These are phyloP conservation scores for Lablab purpureus DNA, from an alignment of 306 rosid genomes.

Conservation along the genomic window DNA sequence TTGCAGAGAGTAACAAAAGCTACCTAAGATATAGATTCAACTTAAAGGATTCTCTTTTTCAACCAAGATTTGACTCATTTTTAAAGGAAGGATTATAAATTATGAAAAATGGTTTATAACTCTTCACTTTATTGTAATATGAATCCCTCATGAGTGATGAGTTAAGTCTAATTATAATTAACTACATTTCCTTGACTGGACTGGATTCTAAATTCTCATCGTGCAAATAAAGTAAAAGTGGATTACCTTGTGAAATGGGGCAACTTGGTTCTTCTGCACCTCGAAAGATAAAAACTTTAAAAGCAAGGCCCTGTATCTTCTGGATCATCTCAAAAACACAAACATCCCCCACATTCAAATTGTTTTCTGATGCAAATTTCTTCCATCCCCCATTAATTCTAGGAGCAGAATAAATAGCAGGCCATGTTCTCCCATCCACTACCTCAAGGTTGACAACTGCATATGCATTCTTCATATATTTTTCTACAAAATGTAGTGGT, in stretches of 20 bases:
- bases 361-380: conserved; percentile 43
- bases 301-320: neutral
- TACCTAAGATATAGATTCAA: neutral
- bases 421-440: conserved; percentile 11
- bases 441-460: neutral
- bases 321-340: conserved; percentile 23
- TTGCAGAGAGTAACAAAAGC: neutral
- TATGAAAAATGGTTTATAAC: neutral
- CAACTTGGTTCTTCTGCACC: neutral
- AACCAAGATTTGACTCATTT: neutral
- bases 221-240: neutral
- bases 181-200: neutral
- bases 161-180: neutral
- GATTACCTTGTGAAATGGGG: neutral
- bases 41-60: neutral
- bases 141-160: neutral
- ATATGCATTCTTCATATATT: neutral
- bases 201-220: neutral
- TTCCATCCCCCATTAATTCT: conserved; percentile 46
- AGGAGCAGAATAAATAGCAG: neutral
- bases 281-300: conserved; percentile 15
- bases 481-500: neutral
- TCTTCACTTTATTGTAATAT: neutral
- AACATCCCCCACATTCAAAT: conserved; percentile 37
- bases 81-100: neutral